Evolutionary conservation across 2,329 filamentous ascomycete species (phyloP).

Genomic region (Pleurostoma richardsiae): DNA sequence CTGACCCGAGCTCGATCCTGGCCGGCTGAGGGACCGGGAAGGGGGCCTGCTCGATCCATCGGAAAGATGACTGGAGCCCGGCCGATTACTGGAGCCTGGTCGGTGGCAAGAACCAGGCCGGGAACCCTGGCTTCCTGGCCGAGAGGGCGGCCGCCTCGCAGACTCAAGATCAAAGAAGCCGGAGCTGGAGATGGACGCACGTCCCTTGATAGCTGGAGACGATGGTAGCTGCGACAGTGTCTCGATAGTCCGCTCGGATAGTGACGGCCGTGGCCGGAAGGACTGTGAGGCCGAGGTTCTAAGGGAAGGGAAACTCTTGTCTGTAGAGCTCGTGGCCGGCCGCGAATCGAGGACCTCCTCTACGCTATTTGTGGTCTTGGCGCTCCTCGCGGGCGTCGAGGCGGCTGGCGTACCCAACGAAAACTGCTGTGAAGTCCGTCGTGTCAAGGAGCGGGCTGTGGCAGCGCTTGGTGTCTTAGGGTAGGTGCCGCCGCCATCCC

Average conservation of each 20-base stretch:
- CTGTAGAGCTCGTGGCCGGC: constrained; percentile 3
- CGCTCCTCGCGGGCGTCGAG: constrained; percentile 3
- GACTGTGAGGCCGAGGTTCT: neutral
- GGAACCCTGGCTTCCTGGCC: constrained; percentile 38
- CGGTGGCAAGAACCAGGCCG: constrained; percentile 29
- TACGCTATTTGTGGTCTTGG: constrained; percentile 3
- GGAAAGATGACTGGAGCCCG: constrained; percentile 52
- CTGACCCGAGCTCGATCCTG: constrained; percentile 48
- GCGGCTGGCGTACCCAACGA: neutral
- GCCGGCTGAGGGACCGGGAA: constrained; percentile 43
- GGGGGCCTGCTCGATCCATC: constrained; percentile 50
- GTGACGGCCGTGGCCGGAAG: constrained; percentile 43
- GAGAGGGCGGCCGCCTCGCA: constrained; percentile 48
- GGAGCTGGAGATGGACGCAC: constrained; percentile 66
- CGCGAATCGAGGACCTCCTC: constrained; percentile 2
- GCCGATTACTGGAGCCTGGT: no score
- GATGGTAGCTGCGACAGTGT: constrained; percentile 74
- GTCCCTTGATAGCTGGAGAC: constrained; percentile 65
- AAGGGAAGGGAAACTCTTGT: neutral
- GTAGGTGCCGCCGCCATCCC: neutral
- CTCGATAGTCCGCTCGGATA: constrained; percentile 82
- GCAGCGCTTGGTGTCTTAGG: neutral
- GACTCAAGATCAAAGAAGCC: constrained; percentile 68
- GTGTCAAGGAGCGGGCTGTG: constrained; percentile 4
- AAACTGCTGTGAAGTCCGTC: constrained; percentile 4